Percentiles rank a stretch among this genome's conserved stretches.
Conservation (phyloP, 2,329 filamentous ascomycete genomes). For the Dothiorella sarmentorum region DNA sequence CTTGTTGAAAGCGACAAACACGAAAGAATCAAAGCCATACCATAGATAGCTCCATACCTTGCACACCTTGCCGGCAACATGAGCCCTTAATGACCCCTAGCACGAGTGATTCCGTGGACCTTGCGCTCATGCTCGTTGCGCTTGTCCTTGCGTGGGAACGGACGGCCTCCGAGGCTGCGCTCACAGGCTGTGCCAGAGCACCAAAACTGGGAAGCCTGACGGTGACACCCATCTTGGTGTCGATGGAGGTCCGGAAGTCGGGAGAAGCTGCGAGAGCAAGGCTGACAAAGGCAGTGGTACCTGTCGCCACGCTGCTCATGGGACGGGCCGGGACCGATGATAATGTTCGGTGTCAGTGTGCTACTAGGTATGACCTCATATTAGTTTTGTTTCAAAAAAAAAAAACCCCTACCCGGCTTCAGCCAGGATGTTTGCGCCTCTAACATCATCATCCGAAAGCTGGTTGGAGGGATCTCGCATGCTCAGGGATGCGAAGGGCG, state of each 20-base stretch:
- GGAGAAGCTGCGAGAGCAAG: not conserved
- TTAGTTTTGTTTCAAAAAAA: not conserved
- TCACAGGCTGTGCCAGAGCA: not conserved
- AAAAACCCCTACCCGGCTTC: not conserved
- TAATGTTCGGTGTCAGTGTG: no score
- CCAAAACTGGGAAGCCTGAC: not conserved
- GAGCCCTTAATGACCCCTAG: not conserved
- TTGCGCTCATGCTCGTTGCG: slow-evolving; percentile 18
- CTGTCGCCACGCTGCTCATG: not conserved
- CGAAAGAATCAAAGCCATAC: no score
- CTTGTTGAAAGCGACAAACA: no score
- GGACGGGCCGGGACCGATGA: not conserved
- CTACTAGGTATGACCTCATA: no score
- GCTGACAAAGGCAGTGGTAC: not conserved
- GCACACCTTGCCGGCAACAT: no score
- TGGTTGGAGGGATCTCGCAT: no score
- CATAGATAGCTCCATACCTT: no score
- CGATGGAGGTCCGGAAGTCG: not conserved
- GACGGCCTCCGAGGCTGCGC: not conserved
- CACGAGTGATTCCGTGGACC: not conserved
- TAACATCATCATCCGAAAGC: no score
- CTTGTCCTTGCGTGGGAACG: slow-evolving; percentile 17
- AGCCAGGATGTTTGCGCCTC: no score
- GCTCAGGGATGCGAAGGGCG: no score
- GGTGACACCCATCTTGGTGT: not conserved